Evolutionary conservation across 371 early-diverging fungal species (phyloP).

Genomic region (Apophysomyces elegans): DNA sequence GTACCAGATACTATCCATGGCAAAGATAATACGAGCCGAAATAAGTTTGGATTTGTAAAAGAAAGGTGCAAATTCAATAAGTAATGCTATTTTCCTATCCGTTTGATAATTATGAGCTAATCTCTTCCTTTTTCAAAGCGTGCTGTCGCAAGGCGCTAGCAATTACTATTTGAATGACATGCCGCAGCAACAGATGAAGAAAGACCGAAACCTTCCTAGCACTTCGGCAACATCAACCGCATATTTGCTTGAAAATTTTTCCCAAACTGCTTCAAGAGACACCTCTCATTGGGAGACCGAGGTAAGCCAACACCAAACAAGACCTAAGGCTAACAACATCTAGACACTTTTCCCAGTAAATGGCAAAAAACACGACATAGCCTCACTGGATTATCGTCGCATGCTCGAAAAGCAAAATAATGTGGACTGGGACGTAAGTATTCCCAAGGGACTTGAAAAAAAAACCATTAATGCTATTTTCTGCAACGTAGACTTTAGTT

Average conservation of each 20-base stretch:
- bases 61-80: not conserved
- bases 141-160: not conserved
- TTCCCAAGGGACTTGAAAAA: too few species aligned
- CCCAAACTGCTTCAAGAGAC: not conserved
- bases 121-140: not conserved
- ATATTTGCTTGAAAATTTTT: not conserved
- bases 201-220: not conserved
- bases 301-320: slow-evolving; percentile 10
- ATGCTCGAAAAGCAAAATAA: slow-evolving; percentile 33
- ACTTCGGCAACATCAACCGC: not conserved
- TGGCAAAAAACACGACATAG: slow-evolving; percentile 3
- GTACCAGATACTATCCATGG: not conserved
- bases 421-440: slow-evolving; percentile 39
- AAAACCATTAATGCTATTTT: not conserved
- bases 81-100: not conserved
- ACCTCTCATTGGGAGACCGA: slow-evolving; percentile 16
- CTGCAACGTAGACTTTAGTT: slow-evolving; percentile 39
- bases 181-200: not conserved
- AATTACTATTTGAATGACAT: not conserved
- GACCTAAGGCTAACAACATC: not conserved
- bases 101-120: not conserved
- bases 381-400: slow-evolving; percentile 28
- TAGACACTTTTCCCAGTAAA: not conserved
- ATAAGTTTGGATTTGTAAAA: not conserved
- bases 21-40: not conserved